Conservation (phyloP, 2,329 filamentous ascomycete genomes). For the Aspergillus latus region DNA sequence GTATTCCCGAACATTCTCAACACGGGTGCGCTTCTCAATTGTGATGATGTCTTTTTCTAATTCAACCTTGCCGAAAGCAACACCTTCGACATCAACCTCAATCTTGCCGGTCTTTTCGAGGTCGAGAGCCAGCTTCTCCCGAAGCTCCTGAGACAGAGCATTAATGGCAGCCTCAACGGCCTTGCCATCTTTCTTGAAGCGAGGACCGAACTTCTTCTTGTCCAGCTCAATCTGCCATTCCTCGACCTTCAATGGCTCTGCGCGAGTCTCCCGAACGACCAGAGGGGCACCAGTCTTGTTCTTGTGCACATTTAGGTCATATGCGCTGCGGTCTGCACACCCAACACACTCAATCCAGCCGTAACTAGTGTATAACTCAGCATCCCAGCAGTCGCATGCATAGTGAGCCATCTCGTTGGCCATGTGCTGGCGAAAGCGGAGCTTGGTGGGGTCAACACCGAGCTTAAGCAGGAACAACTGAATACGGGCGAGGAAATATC, state of each 20-base stretch:
- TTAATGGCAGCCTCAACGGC: conserved; percentile 77
- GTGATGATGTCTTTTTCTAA: conserved; percentile 75
- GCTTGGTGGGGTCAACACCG: conserved; percentile 80
- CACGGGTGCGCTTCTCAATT: conserved; percentile 79
- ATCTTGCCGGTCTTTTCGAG: conserved; percentile 74
- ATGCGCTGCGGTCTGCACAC: conserved; percentile 92
- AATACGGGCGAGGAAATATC: conserved; percentile 95
- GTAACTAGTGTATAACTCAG: conserved; percentile 84
- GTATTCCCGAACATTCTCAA: conserved; percentile 84
- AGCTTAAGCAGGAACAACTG: conserved; percentile 86
- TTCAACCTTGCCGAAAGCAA: conserved; percentile 71
- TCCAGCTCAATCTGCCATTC: conserved; percentile 86
- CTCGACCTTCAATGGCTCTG: conserved; percentile 75
- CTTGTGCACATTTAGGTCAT: conserved; percentile 87
- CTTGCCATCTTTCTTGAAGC: conserved; percentile 93
- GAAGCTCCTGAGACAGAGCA: conserved; percentile 73
- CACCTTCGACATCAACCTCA: conserved; percentile 68
- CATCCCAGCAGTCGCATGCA: conserved; percentile 96
- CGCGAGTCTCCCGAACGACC: conserved; percentile 77
- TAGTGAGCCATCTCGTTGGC: conserved; percentile 89
- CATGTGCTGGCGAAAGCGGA: conserved; percentile 98
- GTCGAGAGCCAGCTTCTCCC: conserved; percentile 74
- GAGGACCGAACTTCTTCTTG: conserved; percentile 93
- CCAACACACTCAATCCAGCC: conserved; percentile 99
- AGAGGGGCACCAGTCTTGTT: conserved; percentile 88